Evolutionary conservation across 352 stramenopile genomes (phyloP).

Genomic region (Halophytophthora polymorphica): DNA sequence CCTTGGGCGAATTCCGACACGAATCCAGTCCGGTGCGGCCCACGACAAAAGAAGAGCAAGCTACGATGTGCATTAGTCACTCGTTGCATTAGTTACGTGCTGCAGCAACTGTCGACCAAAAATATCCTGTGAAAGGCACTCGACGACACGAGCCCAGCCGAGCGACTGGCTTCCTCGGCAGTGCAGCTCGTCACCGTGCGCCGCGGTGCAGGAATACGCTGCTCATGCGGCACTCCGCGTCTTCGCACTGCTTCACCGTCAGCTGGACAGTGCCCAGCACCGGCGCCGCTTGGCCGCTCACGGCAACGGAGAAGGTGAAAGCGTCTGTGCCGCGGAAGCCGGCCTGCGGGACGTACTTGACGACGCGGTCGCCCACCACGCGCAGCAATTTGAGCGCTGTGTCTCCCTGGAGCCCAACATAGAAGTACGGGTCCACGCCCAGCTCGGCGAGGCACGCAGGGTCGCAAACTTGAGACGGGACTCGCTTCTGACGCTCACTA

Average conservation of each 20-base stretch:
- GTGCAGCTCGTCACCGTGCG: slow-evolving; percentile 8
- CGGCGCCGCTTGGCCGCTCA: slow-evolving; percentile 37
- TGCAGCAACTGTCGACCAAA: background rate
- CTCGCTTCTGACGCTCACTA: slow-evolving; percentile 48
- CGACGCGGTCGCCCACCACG: slow-evolving; percentile 35
- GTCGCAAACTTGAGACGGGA: slow-evolving; percentile 52
- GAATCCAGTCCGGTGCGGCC: too few relatives aligned
- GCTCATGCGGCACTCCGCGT: slow-evolving; percentile 31
- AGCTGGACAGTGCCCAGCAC: slow-evolving; percentile 59
- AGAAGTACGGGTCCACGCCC: slow-evolving; percentile 59
- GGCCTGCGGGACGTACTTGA: slow-evolving; percentile 56
- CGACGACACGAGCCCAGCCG: background rate
- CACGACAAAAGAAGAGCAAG: too few relatives aligned
- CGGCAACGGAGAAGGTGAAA: slow-evolving; percentile 54
- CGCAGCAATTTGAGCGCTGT: slow-evolving; percentile 41
- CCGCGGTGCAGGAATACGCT: slow-evolving; percentile 26
- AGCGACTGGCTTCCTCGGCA: background rate
- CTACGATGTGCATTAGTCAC: too few relatives aligned
- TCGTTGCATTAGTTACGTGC: background rate
- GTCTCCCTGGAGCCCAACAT: slow-evolving; percentile 41
- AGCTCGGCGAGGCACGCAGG: slow-evolving; percentile 36
- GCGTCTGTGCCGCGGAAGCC: slow-evolving; percentile 51
- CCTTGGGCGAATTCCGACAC: too few relatives aligned
- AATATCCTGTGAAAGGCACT: background rate
- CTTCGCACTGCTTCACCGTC: slow-evolving; percentile 52